phyloP scores from a whole-genome alignment of 192 early-diverging fungal species.

The Coemansia sp. region DNA sequence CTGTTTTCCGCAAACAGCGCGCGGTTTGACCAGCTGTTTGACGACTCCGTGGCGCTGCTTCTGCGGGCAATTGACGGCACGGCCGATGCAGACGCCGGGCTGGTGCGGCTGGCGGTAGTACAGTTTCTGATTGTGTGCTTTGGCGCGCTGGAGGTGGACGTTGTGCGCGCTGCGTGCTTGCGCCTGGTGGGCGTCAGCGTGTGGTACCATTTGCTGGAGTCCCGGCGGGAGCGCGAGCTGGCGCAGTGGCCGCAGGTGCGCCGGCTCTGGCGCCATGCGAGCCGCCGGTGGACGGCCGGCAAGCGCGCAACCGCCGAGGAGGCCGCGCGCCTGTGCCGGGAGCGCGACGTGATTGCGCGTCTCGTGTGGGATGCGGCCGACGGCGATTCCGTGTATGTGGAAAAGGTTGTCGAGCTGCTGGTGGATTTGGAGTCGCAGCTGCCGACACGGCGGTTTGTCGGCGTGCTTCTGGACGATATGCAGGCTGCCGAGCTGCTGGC shows the following conservation, averaged over 20 bases:
- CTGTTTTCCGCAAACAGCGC: background rate
- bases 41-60: slow-evolving; percentile 24
- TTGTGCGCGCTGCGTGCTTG: slow-evolving; percentile 76
- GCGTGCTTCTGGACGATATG: slow-evolving; percentile 75
- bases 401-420: slow-evolving; percentile 78
- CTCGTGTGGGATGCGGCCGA: slow-evolving; percentile 52
- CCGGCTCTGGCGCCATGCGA: slow-evolving; percentile 63
- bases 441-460: slow-evolving; percentile 86
- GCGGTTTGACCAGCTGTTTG: slow-evolving; percentile 7
- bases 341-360: slow-evolving; percentile 62
- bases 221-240: slow-evolving; percentile 60
- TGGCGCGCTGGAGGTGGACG: slow-evolving; percentile 71
- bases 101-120: slow-evolving; percentile 52
- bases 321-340: slow-evolving; percentile 53
- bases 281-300: slow-evolving; percentile 43
- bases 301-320: slow-evolving; percentile 34
- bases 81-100: slow-evolving; percentile 23
- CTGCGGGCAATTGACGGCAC: slow-evolving; percentile 4
- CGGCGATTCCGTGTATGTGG: slow-evolving; percentile 50
- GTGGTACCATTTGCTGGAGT: slow-evolving; percentile 66
- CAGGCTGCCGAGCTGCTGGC: slow-evolving; percentile 55
- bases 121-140: slow-evolving; percentile 83
- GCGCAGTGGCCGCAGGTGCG: slow-evolving; percentile 55
- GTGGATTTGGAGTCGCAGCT: slow-evolving; percentile 85
- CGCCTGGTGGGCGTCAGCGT: slow-evolving; percentile 66